phyloP scores from a whole-genome alignment of 148 eudicot species.

The Persicaria maculosa region DNA sequence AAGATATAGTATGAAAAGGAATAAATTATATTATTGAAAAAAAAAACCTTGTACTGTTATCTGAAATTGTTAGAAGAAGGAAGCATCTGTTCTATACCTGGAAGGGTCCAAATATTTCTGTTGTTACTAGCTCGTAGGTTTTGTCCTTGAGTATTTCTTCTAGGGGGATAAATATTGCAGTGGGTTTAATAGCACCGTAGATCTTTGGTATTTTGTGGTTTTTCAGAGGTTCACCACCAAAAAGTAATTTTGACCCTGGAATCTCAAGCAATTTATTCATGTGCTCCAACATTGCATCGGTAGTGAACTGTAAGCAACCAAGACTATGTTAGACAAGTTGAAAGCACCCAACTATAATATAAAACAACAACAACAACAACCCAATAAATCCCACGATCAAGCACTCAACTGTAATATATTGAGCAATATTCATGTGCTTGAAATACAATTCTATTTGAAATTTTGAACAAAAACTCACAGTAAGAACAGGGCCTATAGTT shows the following conservation, averaged over 20 bases:
- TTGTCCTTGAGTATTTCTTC: slow-evolving; percentile 76
- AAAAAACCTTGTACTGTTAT: neutral
- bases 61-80: neutral
- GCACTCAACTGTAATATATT: neutral
- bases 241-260: slow-evolving; percentile 75
- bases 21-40: neutral
- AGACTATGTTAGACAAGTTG: neutral
- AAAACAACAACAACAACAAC: neutral
- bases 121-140: slow-evolving; percentile 73
- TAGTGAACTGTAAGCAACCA: slow-evolving; percentile 50
- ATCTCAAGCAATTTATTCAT: slow-evolving; percentile 62
- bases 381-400: too few species aligned
- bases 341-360: neutral
- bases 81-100: slow-evolving; percentile 37
- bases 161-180: slow-evolving; percentile 83
- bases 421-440: neutral
- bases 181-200: slow-evolving; percentile 92
- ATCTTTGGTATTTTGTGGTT: slow-evolving; percentile 72
- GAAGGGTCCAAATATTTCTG: slow-evolving; percentile 91
- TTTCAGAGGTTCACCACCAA: slow-evolving; percentile 82
- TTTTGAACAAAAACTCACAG: slow-evolving; percentile 33
- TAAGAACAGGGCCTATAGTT: slow-evolving; percentile 82
- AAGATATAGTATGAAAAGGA: neutral
- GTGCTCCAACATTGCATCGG: slow-evolving; percentile 82
- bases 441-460: neutral